Evolutionary conservation across 352 stramenopile genomes (phyloP), one percentile per base, ranked within the genome.

Genomic region (Globisporangium iwayamae): DNA sequence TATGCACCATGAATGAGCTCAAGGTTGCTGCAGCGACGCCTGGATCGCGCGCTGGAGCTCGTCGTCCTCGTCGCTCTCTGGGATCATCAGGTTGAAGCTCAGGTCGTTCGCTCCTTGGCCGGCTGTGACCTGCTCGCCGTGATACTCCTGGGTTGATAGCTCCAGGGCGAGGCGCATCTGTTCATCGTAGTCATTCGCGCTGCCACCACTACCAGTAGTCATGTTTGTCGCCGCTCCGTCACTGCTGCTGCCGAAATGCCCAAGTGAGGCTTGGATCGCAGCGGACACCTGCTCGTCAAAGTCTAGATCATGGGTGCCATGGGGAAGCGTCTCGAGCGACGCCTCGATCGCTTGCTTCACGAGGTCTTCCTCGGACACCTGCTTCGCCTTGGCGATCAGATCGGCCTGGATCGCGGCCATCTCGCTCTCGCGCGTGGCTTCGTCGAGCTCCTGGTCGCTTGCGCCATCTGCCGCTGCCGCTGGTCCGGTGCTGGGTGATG

Each of bases 31-130:
- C 43, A 94, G 62, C 22, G 86, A 94, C 20, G 80, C 81, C 60
- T 92, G 83, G 51, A 94, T 93, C n/a, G 86, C 86, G 30, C 75
- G 82, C 54, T 93, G 86, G 25, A 94, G 71, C 52, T 91, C 83
- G 52, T 91, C 84, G 68, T 89, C 80, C 54, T 91, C 80, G 63
- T 94, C 86, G 30, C 65, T 74, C 41, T 80, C 74, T 16, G 50
- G 53, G 1, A 62, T 70, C 36, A 28, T 32, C 20, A 18, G 14
- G 32, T 22, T 14, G 39, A 46, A 56, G 1, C 48, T 47, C 32
- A 32, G 11, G 30, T 52, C 11, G 6, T 8, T 25, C 36, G 32
- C 32, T 22, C 28, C 46, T n/a, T 34, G 18, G 39, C 18, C n/a
- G 54, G 51, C 25, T 55, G 51, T 9, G 56, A 65, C 1, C 61